Percentiles rank a stretch among this genome's conserved stretches.
Evolutionary conservation across 345 rosid genomes (phyloP).

Genomic region (Eucalyptus curtisii): DNA sequence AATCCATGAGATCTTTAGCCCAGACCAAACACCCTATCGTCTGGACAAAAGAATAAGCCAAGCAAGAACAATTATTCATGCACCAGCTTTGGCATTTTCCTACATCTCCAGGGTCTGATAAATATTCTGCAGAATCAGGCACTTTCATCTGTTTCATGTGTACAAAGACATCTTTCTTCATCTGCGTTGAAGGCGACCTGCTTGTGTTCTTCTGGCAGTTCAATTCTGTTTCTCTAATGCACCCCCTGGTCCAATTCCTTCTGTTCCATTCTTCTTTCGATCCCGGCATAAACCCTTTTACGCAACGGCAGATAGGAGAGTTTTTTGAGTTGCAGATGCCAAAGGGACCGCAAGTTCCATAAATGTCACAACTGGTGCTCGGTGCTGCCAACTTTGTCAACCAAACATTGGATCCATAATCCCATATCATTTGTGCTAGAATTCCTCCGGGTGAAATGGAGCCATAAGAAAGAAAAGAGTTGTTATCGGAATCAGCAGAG

Average conservation of each 20-base stretch:
- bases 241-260: constrained; percentile 5
- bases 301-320: constrained; percentile 1
- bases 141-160: background rate
- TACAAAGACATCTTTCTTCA: background rate
- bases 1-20: background rate
- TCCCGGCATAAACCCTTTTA: constrained; percentile 15
- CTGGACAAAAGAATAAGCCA: background rate
- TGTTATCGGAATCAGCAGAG: constrained; percentile 3
- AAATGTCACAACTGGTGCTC: background rate
- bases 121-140: background rate
- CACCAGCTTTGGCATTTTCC: constrained; percentile 7
- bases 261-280: background rate
- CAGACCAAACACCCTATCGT: background rate
- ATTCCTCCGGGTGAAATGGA: background rate
- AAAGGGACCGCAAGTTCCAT: constrained; percentile 7
- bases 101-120: background rate
- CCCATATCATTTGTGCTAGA: background rate
- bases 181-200: background rate
- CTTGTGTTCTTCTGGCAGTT: background rate
- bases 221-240: background rate
- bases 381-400: background rate
- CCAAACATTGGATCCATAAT: background rate
- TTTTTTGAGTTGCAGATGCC: constrained; percentile 3
- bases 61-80: constrained; percentile 6
- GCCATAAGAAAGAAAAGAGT: background rate